phyloP scores from a whole-genome alignment of 2,329 filamentous ascomycete genomes.

The Fusarium caatingaense region DNA sequence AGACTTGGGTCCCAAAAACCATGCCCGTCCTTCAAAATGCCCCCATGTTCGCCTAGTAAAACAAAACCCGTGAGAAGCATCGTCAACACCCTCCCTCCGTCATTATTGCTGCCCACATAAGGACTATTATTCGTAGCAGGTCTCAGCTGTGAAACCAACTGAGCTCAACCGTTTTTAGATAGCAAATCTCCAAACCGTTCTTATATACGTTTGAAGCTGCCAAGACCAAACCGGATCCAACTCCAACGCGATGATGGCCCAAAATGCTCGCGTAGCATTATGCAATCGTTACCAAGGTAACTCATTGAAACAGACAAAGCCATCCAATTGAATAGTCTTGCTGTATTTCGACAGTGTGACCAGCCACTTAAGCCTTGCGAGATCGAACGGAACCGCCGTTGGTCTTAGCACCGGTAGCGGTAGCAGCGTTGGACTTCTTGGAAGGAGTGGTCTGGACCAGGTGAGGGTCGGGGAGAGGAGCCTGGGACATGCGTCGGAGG shows the following conservation, averaged over 20 bases:
- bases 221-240: slow-evolving; percentile 37
- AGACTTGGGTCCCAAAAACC: slow-evolving; percentile 47
- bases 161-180: slow-evolving; percentile 31
- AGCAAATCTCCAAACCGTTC: slow-evolving; percentile 41
- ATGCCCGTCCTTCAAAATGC: slow-evolving; percentile 46
- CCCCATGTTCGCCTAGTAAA: slow-evolving; percentile 47
- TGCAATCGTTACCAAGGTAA: slow-evolving; percentile 17
- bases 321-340: slow-evolving; percentile 2
- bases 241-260: slow-evolving; percentile 26
- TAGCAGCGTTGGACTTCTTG: slow-evolving; percentile 63
- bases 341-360: background rate
- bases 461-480: slow-evolving; percentile 80
- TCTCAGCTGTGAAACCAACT: slow-evolving; percentile 29
- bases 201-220: slow-evolving; percentile 44
- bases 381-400: slow-evolving; percentile 73
- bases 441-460: slow-evolving; percentile 66
- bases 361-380: slow-evolving; percentile 68
- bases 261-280: slow-evolving; percentile 19
- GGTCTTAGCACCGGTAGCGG: slow-evolving; percentile 64
- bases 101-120: slow-evolving; percentile 48
- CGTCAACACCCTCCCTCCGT: slow-evolving; percentile 46
- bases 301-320: slow-evolving; percentile 2
- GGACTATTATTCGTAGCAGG: slow-evolving; percentile 40
- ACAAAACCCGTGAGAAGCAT: slow-evolving; percentile 46
- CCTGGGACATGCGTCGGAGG: slow-evolving; percentile 73